Base-by-base conservation (phyloP, 2,329 filamentous ascomycete species). In the Penicillium sp. region DNA sequence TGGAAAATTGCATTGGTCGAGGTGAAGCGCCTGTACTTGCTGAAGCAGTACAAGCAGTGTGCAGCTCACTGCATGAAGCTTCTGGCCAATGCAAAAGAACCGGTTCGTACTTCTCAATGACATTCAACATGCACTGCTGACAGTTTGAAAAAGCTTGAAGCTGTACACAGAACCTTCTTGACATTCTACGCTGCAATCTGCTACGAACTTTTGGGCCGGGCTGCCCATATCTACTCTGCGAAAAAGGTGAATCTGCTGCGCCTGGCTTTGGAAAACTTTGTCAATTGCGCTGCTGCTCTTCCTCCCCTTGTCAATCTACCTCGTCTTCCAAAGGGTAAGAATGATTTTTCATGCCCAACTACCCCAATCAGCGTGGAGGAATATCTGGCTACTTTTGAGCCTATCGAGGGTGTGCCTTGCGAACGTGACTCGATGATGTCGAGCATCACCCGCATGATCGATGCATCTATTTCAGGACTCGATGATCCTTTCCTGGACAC, bases 151-250 rank as follows among this genome's bases (percentile, higher is more conserved):
- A 49, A 78, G 75, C 61, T 72, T 22, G 63, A 76, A 55, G 65
- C 69, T 7, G 60, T 76, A 29, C 61, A 74, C 55, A 68, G 67
- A 24, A 69, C 70, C 5, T 81, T 76, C 61, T 71, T 82, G 39
- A 71, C 73, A 56, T 80, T 81, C 65, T 81, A 82, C 65, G 70
- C 72, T 10, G 81, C 75, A 3, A 68, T 79, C 10, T 78, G 73
- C 26, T 76, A 79, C 57, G 80, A 82, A 56, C 72, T 73, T 4
- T 71, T 81, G n/a, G 80, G 78, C 3, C 73, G 76, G 10, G 63
- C 71, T 29, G 77, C 80, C 50, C 79, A 81, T 53, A 70, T 77
- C n/a, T 75, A 76, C 61, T 81, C 80, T 2, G 65, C 63, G 22
- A 74, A 74, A 39, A 82, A 81, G 61, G 31, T 81, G 7, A 68